Conservation (phyloP, 805 yeast genomes). For the Sporopachydermia lactativora region DNA sequence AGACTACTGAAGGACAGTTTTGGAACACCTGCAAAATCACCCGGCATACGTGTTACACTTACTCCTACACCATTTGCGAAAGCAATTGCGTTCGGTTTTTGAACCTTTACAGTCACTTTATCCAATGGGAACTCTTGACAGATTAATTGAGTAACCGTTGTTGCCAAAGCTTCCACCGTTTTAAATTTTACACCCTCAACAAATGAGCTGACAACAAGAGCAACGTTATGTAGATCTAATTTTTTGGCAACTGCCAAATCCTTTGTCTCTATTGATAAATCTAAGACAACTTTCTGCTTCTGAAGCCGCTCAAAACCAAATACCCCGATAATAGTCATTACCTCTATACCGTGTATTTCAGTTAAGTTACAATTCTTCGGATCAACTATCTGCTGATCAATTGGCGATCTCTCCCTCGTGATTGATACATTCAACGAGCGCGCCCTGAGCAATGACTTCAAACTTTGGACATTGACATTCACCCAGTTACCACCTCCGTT, state of each 20-base stretch:
- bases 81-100: conserved; percentile 81
- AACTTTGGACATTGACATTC: conserved; percentile 26
- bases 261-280: conserved; percentile 33
- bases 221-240: conserved; percentile 21
- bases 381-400: conserved; percentile 9
- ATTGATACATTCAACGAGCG: conserved; percentile 30
- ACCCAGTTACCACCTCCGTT: conserved; percentile 34
- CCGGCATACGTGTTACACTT: conserved; percentile 36
- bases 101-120: conserved; percentile 43
- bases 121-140: conserved; percentile 27
- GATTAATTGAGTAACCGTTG: conserved; percentile 48
- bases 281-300: conserved; percentile 59
- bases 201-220: conserved; percentile 36
- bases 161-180: conserved; percentile 87
- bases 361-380: conserved; percentile 22
- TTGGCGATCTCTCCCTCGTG: conserved; percentile 17
- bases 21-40: conserved; percentile 23
- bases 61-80: conserved; percentile 89
- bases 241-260: conserved; percentile 11
- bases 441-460: conserved; percentile 47
- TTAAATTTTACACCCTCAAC: conserved; percentile 75
- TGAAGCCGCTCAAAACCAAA: conserved; percentile 80
- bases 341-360: conserved; percentile 34
- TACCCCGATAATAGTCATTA: conserved; percentile 80
- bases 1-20: conserved; percentile 7